Evolutionary conservation across 2,329 filamentous ascomycete genomes (phyloP).

Genomic region (Penicillium sp.): DNA sequence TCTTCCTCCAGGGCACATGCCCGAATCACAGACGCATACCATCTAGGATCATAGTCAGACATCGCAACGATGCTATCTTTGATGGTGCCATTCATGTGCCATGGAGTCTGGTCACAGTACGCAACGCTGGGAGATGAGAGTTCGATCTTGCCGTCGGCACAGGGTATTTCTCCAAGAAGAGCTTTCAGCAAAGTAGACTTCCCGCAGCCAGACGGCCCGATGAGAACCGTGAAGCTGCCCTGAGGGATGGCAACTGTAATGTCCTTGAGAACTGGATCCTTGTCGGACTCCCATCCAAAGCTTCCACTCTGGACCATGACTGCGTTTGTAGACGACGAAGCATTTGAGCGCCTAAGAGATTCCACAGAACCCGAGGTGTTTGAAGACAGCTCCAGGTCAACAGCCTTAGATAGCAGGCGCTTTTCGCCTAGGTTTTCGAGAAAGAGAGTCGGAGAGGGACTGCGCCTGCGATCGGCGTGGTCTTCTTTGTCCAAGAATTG

Average conservation of each 20-base stretch:
- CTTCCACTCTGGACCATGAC: constrained; percentile 46
- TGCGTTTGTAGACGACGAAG: constrained; percentile 25
- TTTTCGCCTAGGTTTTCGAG: constrained; percentile 23
- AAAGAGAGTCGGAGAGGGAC: constrained; percentile 8
- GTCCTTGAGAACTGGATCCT: constrained; percentile 42
- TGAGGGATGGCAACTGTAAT: constrained; percentile 44
- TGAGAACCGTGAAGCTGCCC: constrained; percentile 49
- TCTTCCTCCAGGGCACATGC: constrained; percentile 43
- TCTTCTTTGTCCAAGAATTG: constrained; percentile 42
- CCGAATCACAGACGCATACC: constrained; percentile 39
- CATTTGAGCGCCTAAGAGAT: constrained; percentile 20
- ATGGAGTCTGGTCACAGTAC: constrained; percentile 45
- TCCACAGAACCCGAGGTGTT: constrained; percentile 26
- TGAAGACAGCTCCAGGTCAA: constrained; percentile 25
- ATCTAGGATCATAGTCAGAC: constrained; percentile 36
- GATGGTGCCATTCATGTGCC: constrained; percentile 44
- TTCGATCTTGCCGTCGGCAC: constrained; percentile 35
- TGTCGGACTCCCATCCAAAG: constrained; percentile 50
- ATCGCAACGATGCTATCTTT: constrained; percentile 42
- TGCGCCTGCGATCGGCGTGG: constrained; percentile 29
- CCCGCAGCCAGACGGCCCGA: constrained; percentile 54
- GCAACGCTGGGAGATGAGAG: constrained; percentile 35
- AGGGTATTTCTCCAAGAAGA: constrained; percentile 46
- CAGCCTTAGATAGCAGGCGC: constrained; percentile 19
- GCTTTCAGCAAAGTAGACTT: constrained; percentile 53